Conservation (phyloP, 768 basidiomycete species). For the Galerina sulciceps region DNA sequence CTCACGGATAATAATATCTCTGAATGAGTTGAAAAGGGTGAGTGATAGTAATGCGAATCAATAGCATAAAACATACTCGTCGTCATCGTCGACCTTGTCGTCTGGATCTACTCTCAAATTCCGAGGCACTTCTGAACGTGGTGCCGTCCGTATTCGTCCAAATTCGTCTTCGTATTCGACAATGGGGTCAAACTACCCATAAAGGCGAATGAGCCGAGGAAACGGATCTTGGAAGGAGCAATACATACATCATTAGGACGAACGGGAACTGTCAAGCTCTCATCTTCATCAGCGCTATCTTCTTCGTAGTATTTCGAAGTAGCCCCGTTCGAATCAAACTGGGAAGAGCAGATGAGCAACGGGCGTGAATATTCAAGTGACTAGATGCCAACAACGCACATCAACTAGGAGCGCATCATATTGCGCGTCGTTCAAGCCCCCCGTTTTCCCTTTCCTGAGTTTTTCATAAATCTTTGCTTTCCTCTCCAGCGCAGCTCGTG, state of each 20-base stretch:
- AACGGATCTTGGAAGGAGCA: conserved; percentile 20
- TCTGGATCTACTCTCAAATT: conserved; percentile 53
- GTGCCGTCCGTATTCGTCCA: conserved; percentile 72
- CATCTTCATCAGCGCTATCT: conserved; percentile 80
- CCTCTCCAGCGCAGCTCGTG: conserved; percentile 70
- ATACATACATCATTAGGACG: conserved; percentile 37
- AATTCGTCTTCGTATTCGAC: conserved; percentile 90
- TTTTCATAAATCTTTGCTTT: conserved; percentile 86
- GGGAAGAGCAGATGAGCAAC: background rate
- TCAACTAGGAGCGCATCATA: conserved; percentile 77
- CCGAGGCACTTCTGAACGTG: conserved; percentile 78
- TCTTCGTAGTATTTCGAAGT: conserved; percentile 56
- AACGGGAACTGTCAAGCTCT: conserved; percentile 68
- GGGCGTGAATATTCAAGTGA: background rate
- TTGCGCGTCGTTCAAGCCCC: conserved; percentile 76
- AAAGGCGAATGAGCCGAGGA: background rate
- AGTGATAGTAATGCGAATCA: background rate
- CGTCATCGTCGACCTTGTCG: conserved; percentile 57
- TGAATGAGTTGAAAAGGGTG: conserved; percentile 25
- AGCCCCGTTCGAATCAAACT: conserved; percentile 59
- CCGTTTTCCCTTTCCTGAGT: conserved; percentile 75
- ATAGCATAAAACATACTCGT: conserved; percentile 51
- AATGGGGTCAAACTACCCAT: conserved; percentile 68
- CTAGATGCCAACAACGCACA: conserved; percentile 47
- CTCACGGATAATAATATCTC: conserved; percentile 65